These are phyloP conservation scores for Kurtzmaniella quercitrusa DNA, from an alignment of 1,139 yeast species.

Conservation along the genomic window DNA sequence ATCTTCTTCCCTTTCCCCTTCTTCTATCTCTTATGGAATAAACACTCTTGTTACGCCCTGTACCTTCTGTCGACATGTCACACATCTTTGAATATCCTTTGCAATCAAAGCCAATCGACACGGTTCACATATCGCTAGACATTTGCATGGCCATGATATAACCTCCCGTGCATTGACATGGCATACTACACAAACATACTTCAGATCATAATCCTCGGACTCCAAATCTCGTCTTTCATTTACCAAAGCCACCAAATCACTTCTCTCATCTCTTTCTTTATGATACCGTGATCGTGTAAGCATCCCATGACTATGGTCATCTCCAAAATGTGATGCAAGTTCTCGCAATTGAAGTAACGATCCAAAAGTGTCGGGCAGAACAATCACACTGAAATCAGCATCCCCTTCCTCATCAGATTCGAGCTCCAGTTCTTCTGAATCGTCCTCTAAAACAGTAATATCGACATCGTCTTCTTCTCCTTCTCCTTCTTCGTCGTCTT, in stretches of 20 bases:
- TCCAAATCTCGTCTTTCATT: slow-evolving; percentile 14
- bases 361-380: slow-evolving; percentile 2
- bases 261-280: slow-evolving; percentile 19
- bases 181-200: slow-evolving; percentile 72
- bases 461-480: not conserved
- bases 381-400: slow-evolving; percentile 1
- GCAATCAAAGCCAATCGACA: slow-evolving; percentile 76
- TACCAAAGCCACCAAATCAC: slow-evolving; percentile 20
- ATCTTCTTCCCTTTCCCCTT: no score
- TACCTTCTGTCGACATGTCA: slow-evolving; percentile 76
- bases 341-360: not conserved
- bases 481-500: not conserved
- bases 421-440: not conserved
- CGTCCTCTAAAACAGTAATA: not conserved
- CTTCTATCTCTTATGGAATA: slow-evolving; percentile 34
- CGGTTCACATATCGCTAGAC: slow-evolving; percentile 82
- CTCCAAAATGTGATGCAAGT: slow-evolving; percentile 24
- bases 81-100: slow-evolving; percentile 75
- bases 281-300: slow-evolving; percentile 43
- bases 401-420: not conserved
- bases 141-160: slow-evolving; percentile 89
- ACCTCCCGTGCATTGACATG: slow-evolving; percentile 71
- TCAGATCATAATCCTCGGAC: slow-evolving; percentile 13
- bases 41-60: slow-evolving; percentile 50
- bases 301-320: slow-evolving; percentile 15